Conservation (phyloP, 352 stramenopile species). For the Globisporangium sylvaticum region DNA sequence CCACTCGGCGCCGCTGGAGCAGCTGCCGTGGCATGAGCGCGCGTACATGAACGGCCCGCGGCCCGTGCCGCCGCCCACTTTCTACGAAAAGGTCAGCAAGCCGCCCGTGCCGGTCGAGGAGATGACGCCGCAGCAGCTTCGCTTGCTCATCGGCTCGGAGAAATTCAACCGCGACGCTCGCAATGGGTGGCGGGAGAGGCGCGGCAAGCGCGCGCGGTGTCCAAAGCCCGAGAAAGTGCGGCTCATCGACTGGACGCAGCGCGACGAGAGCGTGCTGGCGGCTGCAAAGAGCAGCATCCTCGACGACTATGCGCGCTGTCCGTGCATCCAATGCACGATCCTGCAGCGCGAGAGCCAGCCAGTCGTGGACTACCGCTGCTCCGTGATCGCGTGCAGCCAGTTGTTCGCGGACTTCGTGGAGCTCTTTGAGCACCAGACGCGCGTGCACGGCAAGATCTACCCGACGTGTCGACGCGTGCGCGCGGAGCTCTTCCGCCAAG, state of each 20-base stretch:
- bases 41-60: neutral
- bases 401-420: conserved; percentile 34
- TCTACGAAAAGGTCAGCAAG: neutral
- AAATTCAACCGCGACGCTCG: neutral
- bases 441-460: conserved; percentile 39
- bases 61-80: neutral
- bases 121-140: neutral
- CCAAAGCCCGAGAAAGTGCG: neutral
- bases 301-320: conserved; percentile 9
- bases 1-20: neutral
- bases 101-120: neutral
- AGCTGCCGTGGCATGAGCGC: conserved; percentile 11
- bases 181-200: neutral
- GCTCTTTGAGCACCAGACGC: conserved; percentile 59
- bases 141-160: neutral
- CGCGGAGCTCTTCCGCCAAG: conserved; percentile 32
- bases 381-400: conserved; percentile 18
- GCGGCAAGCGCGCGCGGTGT: neutral
- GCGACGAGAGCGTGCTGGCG: conserved; percentile 1
- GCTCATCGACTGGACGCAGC: conserved; percentile 12
- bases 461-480: conserved; percentile 34
- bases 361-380: conserved; percentile 9
- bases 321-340: conserved; percentile 13
- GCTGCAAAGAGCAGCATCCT: conserved; percentile 1
- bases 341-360: conserved; percentile 1